Conservation (phyloP, 176 grass and related monocot species). For the Oryza australiensis region DNA sequence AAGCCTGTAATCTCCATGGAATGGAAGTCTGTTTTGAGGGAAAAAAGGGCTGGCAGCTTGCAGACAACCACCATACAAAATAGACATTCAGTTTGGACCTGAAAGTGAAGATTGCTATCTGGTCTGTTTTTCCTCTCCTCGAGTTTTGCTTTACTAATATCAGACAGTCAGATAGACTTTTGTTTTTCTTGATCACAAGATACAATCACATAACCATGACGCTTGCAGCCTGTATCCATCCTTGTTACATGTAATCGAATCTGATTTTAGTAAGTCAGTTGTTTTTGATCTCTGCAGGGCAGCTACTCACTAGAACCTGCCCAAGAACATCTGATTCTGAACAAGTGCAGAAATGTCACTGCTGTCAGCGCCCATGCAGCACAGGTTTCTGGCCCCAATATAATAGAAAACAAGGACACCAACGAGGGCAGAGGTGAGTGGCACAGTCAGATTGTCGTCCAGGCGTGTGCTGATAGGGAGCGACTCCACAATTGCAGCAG, state of each 20-base stretch:
- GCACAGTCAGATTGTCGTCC: slow-evolving; percentile 88
- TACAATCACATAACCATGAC: background rate
- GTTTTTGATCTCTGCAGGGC: background rate
- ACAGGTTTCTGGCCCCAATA: background rate
- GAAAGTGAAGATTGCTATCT: background rate
- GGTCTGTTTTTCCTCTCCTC: background rate
- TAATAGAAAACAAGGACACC: slow-evolving; percentile 51
- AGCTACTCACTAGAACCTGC: background rate
- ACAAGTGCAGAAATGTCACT: background rate
- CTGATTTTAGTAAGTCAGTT: background rate
- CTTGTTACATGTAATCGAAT: background rate
- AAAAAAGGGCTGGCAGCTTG: background rate
- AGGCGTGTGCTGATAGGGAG: slow-evolving; percentile 69
- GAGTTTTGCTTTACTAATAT: background rate
- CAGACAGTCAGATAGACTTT: background rate
- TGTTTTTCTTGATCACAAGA: background rate
- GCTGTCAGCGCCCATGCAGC: slow-evolving; percentile 12
- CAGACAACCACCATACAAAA: background rate
- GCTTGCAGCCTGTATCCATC: background rate
- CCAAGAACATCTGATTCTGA: background rate
- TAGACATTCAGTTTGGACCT: background rate
- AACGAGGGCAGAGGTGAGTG: slow-evolving; percentile 45
- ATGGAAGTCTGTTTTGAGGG: background rate
- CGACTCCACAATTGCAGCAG: slow-evolving; percentile 58
- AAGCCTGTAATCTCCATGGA: slow-evolving; percentile 7